Evolutionary conservation across 768 basidiomycete species (phyloP), one percentile per base, ranked within the genome.

Genomic region (Hygrophorus pudorinus): DNA sequence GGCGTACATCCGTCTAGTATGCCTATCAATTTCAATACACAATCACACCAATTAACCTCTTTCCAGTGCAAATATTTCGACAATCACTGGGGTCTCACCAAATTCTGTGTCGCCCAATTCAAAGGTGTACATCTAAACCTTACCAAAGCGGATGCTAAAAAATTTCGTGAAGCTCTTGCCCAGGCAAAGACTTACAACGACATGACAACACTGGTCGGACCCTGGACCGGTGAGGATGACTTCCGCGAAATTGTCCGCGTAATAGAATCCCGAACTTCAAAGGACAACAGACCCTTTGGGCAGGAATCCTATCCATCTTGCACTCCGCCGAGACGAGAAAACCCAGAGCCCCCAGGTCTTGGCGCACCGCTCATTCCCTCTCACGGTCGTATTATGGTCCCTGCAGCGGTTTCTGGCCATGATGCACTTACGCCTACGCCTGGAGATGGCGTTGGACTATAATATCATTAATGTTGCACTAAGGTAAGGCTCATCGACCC

Each of bases 81-180:
- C 47, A 84, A 92, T 54, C 73, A 85, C 55, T 93, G 79, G 76
- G 68, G 79, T 12, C 76, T 85, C 42, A 92, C 92, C 18, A 94
- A 93, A 58, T 93, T 90, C 63, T 88, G 91, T 52, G 64, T 86
- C 20, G 70, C 72, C 11, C 87, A 91, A 57, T 89, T 93, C 72
- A 85, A 83, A 55, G 80, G 79, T 2, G 59, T 71, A 2, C 76
- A 79, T 32, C 61, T 73, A 1, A 65, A 68, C 5, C 62, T 78
- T 35, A 72, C 67, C 29, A 87, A 82, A 54, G 61, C 70, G 1
- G 75, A 83, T 28, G 72, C 77, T 2, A 80, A 75, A 42, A 61
- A 64, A 2, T 60, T 81, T 38, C 72, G 73, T 40, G 69, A 78
- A 13, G 58, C 59, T 0, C 59, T 92, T 24, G 60, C 74, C 16